Evolutionary conservation across 331 rosid genomes (phyloP).

Genomic region (Acacia concinna): DNA sequence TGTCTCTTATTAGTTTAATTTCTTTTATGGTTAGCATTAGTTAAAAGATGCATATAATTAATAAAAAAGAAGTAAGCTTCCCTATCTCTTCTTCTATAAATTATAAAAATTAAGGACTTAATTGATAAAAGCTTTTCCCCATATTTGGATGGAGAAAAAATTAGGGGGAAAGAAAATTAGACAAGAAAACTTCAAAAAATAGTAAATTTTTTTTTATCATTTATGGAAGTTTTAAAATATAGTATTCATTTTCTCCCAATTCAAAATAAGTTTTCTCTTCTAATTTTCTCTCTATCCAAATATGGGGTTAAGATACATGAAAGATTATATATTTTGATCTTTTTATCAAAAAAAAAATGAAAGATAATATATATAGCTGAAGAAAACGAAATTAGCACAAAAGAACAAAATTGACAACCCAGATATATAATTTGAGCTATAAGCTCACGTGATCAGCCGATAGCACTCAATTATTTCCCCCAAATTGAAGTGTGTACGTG

Average conservation of each 20-base stretch:
- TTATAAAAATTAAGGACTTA: neutral
- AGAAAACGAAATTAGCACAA: conserved; percentile 10
- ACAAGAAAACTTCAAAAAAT: no score
- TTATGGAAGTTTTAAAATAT: no score
- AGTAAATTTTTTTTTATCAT: no score
- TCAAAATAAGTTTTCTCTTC: no score
- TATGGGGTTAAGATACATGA: neutral
- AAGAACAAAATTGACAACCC: conserved; percentile 34
- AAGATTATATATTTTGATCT: no score
- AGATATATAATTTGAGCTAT: neutral
- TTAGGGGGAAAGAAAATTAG: no score
- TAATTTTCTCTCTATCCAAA: no score
- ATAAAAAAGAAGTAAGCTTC: neutral
- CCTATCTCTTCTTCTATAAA: neutral
- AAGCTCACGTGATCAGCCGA: neutral
- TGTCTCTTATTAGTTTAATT: neutral
- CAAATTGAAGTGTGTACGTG: neutral
- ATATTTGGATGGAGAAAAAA: no score
- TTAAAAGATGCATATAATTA: neutral
- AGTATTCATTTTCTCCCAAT: no score
- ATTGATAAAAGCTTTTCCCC: neutral
- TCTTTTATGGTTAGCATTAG: no score
- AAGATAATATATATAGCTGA: neutral
- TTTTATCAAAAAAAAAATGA: no score
- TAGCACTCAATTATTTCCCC: neutral